Conservation (phyloP, 2,329 filamentous ascomycete genomes). For the Neofusicoccum kwambonambiense region DNA sequence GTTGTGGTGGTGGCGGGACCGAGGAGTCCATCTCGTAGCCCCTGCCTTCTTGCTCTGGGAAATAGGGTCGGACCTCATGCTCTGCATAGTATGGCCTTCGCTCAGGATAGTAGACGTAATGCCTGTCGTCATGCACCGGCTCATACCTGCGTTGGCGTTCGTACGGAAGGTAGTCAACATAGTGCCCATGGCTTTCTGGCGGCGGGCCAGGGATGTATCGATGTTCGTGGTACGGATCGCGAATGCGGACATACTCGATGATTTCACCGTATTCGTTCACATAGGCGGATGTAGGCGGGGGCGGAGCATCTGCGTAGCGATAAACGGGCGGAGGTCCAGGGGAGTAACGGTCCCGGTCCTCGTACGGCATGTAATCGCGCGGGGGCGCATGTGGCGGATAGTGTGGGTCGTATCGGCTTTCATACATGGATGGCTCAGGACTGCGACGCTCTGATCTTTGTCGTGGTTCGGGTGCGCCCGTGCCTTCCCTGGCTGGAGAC, state of each 20-base stretch:
- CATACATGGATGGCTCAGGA: background rate
- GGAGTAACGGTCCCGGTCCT: slow-evolving; percentile 7
- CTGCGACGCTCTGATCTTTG: slow-evolving; percentile 1
- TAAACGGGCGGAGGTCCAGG: slow-evolving; percentile 14
- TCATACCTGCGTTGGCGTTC: slow-evolving; percentile 8
- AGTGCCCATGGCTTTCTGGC: background rate
- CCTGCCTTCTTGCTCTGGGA: background rate
- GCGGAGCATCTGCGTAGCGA: slow-evolving; percentile 1
- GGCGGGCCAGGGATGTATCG: slow-evolving; percentile 2
- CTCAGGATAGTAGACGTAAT: slow-evolving; percentile 14
- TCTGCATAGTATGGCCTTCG: background rate
- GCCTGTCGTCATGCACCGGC: background rate
- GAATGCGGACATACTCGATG: slow-evolving; percentile 17
- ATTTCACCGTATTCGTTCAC: slow-evolving; percentile 18
- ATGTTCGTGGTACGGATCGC: slow-evolving; percentile 7
- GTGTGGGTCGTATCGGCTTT: background rate
- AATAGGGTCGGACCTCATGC: background rate
- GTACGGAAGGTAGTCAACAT: slow-evolving; percentile 8
- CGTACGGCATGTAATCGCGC: slow-evolving; percentile 12
- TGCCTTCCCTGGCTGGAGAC: slow-evolving; percentile 11
- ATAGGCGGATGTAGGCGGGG: slow-evolving; percentile 1
- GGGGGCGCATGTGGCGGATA: background rate
- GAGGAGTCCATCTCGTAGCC: slow-evolving; percentile 2
- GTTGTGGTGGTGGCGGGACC: background rate
- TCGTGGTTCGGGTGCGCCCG: background rate